Base-by-base conservation (phyloP, 495 filamentous ascomycete species). In the Penicillium salamii region DNA sequence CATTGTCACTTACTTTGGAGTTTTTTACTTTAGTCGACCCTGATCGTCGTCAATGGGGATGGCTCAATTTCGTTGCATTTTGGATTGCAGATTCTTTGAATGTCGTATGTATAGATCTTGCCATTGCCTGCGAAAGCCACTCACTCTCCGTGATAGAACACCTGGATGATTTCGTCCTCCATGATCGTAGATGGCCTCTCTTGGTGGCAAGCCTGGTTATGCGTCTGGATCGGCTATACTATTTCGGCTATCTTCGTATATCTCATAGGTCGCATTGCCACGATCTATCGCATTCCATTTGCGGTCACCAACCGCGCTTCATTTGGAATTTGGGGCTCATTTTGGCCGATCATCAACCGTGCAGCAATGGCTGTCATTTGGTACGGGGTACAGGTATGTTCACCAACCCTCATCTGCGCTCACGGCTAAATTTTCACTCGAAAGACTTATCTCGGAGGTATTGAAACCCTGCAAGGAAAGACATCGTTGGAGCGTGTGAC, bases 171-270 rank as follows among this genome's bases (percentile, higher is more conserved):
- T 53, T 81, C 84, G 1, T 90, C 87, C 8, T 85, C 87, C 6
- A 84, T 83, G 69, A 90, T 93, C 59, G 76, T 83, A 1, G 72
- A 68, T 50, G 86, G 89, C 7, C 72, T 95, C 38, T 87, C 88
- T 11, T 96, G 90, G 90, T 96, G 90, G 90, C 89, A 95, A 70
- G 82, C 87, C 1, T 95, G 89, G 90, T 69, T 95, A 5, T 91
- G 88, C 59, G 81, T 84, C 13, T 89, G 86, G 86, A 72, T 88
- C 20, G 90, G 90, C 23, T 92, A 93, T 61, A 72, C 80, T 24
- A 83, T 93, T 50, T 78, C 88, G 1, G 88, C 77, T 21, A 72
- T 66, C 55, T 91, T 92, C 67, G 79, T 93, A 48, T 83, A 77
- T 59, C 31, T 82, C 57, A 91, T 88, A 12, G 89, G 88, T 55